Base-by-base conservation (phyloP, 768 basidiomycete genomes). In the Lactarius akahatsu region DNA sequence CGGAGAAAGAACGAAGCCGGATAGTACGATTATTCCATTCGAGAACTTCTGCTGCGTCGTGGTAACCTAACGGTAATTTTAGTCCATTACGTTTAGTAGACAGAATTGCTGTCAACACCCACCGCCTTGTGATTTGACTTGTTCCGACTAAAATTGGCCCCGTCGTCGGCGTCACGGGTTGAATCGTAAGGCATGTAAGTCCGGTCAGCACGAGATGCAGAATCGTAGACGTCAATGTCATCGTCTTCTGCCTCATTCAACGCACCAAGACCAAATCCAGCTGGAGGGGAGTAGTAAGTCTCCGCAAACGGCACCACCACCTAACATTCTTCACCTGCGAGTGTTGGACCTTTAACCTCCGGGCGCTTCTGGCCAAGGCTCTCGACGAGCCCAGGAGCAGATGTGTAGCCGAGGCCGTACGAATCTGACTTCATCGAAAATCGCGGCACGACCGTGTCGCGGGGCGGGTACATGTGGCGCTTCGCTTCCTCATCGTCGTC, bases 221-320 rank as follows among this genome's bases (percentile, higher is more conserved):
- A 77, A 70, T 93, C 92, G 70, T 95, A 96, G 5, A 94, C 80
- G 70, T 95, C 93, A 40, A 92, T 61, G 73, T 95, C 95, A 73
- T 98, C 95, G 57, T 96, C 93, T 58, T 98, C 96, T 2, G 93
- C 95, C 62, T 97, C 95, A 72, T 96, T 97, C 20, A 94, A 76
- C 1, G 91, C 92, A 6, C 94, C 93, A 20, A 96, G 80, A 43
- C 94, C 94, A 72, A 95, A 96, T 1, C 93, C 94, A 73, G 88
- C 91, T 91, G 62, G 2, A 18, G 4, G 9, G 28, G 10, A 13
- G 16, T 6, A 26, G 16, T 52, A 34, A 30, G 18, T 54, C 50
- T 52, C 32, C 32, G 5, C 7, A 8, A 30, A 52, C 20, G 26
- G 43, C 16, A 13, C 6, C 28, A 20, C n/a, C 40, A 45, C 34